Conservation (phyloP, 176 grass and related monocot genomes). For the Avena insularis region DNA sequence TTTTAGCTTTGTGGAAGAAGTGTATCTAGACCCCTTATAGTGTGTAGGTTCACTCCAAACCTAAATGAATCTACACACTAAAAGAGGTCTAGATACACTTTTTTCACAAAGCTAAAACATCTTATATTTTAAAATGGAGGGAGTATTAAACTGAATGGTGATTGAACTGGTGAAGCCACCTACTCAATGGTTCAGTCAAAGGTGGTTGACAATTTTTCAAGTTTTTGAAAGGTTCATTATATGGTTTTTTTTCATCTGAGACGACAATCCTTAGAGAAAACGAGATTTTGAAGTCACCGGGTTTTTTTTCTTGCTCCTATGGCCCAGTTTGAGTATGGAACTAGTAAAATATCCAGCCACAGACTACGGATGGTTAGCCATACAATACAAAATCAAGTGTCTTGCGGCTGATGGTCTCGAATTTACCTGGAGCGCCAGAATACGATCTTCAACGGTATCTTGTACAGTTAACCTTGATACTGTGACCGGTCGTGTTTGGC, state of each 20-base stretch:
- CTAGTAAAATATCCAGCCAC: background rate
- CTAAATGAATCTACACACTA: no score
- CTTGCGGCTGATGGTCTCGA: background rate
- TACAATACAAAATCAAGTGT: slow-evolving; percentile 17
- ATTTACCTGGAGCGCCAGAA: slow-evolving; percentile 92
- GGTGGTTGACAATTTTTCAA: background rate
- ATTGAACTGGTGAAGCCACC: background rate
- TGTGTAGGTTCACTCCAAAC: no score
- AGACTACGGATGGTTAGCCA: background rate
- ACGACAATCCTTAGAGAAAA: background rate
- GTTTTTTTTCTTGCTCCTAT: background rate
- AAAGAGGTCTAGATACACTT: no score
- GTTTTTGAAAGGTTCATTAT: background rate
- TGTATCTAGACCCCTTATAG: no score
- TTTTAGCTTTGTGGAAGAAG: no score
- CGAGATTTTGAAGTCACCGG: no score
- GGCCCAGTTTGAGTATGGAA: background rate
- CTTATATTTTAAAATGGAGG: no score
- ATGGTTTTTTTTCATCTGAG: background rate
- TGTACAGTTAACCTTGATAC: slow-evolving; percentile 93
- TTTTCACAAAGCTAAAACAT: no score
- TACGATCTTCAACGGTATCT: slow-evolving; percentile 95
- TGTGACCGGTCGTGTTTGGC: slow-evolving; percentile 85
- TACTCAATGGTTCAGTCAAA: background rate
- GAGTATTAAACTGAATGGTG: background rate